phyloP scores from a whole-genome alignment of 768 basidiomycete species.

The Boletus tylopilopsis region DNA sequence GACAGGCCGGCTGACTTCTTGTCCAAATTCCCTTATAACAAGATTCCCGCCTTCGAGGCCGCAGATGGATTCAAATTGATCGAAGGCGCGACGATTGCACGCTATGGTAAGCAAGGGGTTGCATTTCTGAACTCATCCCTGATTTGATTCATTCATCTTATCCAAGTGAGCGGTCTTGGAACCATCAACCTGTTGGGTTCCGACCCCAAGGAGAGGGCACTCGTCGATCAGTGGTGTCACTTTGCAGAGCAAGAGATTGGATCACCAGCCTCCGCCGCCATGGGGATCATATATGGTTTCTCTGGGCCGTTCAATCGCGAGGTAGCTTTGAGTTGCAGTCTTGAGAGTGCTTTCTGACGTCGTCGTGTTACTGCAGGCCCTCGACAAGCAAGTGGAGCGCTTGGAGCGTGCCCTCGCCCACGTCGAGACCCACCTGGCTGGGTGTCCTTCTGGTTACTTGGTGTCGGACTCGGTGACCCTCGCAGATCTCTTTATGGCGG shows the following conservation, averaged over 20 bases:
- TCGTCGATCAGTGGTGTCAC: conserved; percentile 21
- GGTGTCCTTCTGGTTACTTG: conserved; percentile 13
- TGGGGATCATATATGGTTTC: neutral
- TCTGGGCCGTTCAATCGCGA: conserved; percentile 4
- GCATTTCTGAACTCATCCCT: too few relatives aligned
- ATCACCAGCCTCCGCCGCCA: neutral
- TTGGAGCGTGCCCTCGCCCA: conserved; percentile 5
- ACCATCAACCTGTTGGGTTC: conserved; percentile 12
- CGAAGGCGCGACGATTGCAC: conserved; percentile 17
- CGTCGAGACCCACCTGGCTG: conserved; percentile 14
- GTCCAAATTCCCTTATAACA: conserved; percentile 15
- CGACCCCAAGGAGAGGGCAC: conserved; percentile 3
- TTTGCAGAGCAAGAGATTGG: conserved; percentile 14
- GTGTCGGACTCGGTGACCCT: conserved; percentile 14
- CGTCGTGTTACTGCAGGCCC: too few relatives aligned
- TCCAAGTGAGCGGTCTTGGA: conserved; percentile 13
- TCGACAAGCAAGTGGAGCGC: neutral
- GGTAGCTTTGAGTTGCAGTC: neutral
- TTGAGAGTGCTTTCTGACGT: too few relatives aligned
- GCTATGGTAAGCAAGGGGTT: conserved; percentile 18
- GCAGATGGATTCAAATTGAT: conserved; percentile 15
- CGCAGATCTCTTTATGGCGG: conserved; percentile 15
- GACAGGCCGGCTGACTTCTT: conserved; percentile 14
- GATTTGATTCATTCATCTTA: neutral
- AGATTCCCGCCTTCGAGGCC: conserved; percentile 19